Evolutionary conservation across 805 yeast species (phyloP).

Genomic region (Zygotorulaspora chibaensis): DNA sequence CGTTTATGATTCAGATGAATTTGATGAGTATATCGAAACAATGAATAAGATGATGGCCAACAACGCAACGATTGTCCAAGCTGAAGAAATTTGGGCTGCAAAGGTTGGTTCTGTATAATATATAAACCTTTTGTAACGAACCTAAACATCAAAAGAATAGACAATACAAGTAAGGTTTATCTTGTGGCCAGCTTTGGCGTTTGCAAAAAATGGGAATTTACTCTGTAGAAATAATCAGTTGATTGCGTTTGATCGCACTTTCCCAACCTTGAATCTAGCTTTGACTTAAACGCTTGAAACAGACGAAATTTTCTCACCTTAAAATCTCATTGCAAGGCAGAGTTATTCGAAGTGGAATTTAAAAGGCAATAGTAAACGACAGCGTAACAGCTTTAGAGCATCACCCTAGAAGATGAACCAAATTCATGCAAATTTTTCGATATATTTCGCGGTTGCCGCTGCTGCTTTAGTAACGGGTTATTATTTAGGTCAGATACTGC

Average conservation of each 20-base stretch:
- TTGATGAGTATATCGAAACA: constrained; percentile 93
- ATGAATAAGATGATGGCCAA: constrained; percentile 97
- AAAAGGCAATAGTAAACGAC: too few relatives aligned
- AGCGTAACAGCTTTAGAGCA: too few relatives aligned
- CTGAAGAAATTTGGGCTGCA: constrained; percentile 72
- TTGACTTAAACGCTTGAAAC: too few relatives aligned
- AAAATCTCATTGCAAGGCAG: too few relatives aligned
- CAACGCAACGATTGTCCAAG: constrained; percentile 83
- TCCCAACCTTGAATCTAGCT: not conserved
- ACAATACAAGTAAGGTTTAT: not conserved
- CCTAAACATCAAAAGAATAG: not conserved
- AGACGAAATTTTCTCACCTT: too few relatives aligned
- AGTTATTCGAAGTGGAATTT: too few relatives aligned
- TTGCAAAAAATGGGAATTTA: too few relatives aligned
- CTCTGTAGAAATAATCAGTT: too few relatives aligned
- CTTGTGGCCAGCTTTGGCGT: not conserved
- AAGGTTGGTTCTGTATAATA: constrained; percentile 32
- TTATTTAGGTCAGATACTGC: constrained; percentile 25
- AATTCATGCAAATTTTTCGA: constrained; percentile 16
- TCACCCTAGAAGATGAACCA: constrained; percentile 10
- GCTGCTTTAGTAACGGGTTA: constrained; percentile 32
- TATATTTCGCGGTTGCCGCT: constrained; percentile 25
- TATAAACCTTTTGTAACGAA: not conserved
- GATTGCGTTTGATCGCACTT: not conserved
- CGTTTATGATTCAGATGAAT: constrained; percentile 90